Evolutionary conservation across 257 asterid species (phyloP).

Genomic region (Rubia yunnanensis): DNA sequence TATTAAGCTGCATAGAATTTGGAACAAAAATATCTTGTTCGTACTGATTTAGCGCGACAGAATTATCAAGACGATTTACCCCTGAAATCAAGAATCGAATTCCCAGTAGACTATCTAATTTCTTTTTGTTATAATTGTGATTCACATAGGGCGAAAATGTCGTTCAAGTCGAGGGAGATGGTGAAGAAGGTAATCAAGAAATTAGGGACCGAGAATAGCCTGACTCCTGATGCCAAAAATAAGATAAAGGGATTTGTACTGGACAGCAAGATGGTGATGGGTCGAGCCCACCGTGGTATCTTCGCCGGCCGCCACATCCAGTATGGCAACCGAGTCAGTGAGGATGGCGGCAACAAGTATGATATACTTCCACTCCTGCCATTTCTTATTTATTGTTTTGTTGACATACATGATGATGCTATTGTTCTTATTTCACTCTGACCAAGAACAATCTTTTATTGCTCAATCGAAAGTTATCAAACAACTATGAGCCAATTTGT

Average conservation of each 20-base stretch:
- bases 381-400: conserved; percentile 1
- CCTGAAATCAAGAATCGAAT: too few relatives aligned
- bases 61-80: too few relatives aligned
- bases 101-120: too few relatives aligned
- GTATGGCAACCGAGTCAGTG: conserved; percentile 84
- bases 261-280: conserved; percentile 63
- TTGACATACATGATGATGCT: not conserved
- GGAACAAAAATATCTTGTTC: too few relatives aligned
- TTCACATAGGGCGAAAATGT: conserved; percentile 31
- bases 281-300: conserved; percentile 90
- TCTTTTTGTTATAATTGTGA: too few relatives aligned
- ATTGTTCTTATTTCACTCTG: not conserved
- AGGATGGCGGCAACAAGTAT: conserved; percentile 88
- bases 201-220: conserved; percentile 68
- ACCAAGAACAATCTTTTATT: not conserved
- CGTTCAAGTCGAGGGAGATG: conserved; percentile 74
- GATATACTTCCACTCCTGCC: conserved; percentile 7
- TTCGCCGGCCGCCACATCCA: conserved; percentile 91
- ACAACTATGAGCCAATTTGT: not conserved
- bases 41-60: too few relatives aligned
- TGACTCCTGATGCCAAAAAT: conserved; percentile 59
- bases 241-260: conserved; percentile 55
- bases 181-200: conserved; percentile 77
- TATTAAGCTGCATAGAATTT: too few relatives aligned
- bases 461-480: not conserved